Percentiles rank a stretch among this genome's conserved stretches.
These are phyloP conservation scores for Talaromyces sp. DNA, from an alignment of 2,329 filamentous ascomycete genomes.

Conservation along the genomic window DNA sequence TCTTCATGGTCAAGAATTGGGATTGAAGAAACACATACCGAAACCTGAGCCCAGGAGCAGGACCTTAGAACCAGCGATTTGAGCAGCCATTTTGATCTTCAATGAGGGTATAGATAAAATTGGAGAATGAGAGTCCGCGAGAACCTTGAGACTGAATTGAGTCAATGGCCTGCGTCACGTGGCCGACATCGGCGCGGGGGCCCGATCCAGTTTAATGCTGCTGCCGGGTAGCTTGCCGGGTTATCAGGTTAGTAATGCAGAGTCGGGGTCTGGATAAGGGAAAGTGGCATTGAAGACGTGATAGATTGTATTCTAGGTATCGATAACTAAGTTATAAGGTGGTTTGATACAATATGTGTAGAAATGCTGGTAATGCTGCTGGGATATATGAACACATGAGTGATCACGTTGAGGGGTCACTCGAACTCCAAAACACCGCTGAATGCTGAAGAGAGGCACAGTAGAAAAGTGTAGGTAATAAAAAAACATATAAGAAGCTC, in stretches of 20 bases:
- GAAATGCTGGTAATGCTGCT: conserved; percentile 21
- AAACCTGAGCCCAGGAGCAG: conserved; percentile 44
- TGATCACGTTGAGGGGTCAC: conserved; percentile 13
- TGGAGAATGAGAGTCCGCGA: conserved; percentile 11
- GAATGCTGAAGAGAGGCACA: conserved; percentile 20
- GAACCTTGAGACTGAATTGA: conserved; percentile 15
- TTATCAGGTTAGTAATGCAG: conserved; percentile 8
- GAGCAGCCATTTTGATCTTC: conserved; percentile 37
- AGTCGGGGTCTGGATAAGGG: conserved; percentile 1
- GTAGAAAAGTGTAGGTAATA: background rate
- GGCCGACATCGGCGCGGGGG: conserved; percentile 32
- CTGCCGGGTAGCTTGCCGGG: no score
- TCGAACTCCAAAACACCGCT: conserved; percentile 24
- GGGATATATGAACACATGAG: conserved; percentile 13
- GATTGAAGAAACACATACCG: conserved; percentile 26
- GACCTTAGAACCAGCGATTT: conserved; percentile 43
- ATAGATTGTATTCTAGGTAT: background rate
- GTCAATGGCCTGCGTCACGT: conserved; percentile 29
- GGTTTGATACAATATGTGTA: conserved; percentile 1
- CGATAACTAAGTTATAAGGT: conserved; percentile 6
- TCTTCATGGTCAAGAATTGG: conserved; percentile 3
- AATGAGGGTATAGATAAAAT: conserved; percentile 15
- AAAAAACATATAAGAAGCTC: conserved; percentile 5
- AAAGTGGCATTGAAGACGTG: background rate
- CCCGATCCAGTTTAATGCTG: no score